A percentile compares a stretch with the other conserved stretches of the same genome.
Conservation (phyloP, 441 rosid genomes). For the Croton laevigatus region DNA sequence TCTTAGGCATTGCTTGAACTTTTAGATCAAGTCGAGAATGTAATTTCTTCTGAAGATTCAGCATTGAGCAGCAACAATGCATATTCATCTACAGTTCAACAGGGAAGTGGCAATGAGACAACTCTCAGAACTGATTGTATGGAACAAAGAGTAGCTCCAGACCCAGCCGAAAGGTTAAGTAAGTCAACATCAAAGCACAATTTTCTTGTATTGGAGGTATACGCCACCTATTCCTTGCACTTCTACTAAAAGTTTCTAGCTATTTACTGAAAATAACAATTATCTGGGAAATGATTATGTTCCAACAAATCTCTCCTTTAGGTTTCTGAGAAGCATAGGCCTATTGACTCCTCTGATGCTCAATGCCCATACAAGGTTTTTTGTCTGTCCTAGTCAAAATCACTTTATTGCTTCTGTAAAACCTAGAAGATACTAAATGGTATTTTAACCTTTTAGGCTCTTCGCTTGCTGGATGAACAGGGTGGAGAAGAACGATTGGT, state of each 20-base stretch:
- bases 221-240: constrained; percentile 1
- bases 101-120: constrained; percentile 30
- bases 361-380: constrained; percentile 66
- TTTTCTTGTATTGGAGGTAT: constrained; percentile 94
- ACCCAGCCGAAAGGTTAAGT: constrained; percentile 28
- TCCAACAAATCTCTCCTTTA: constrained; percentile 25
- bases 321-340: constrained; percentile 72
- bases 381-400: constrained; percentile 14
- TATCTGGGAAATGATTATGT: constrained; percentile 21
- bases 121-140: constrained; percentile 24
- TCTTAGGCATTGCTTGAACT: constrained; percentile 84
- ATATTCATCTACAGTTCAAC: constrained; percentile 38
- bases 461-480: constrained; percentile 85
- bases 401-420: constrained; percentile 18
- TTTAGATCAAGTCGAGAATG: constrained; percentile 96
- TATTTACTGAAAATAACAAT: background rate
- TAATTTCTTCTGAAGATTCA: constrained; percentile 68
- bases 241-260: background rate
- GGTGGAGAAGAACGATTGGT: constrained; percentile 81
- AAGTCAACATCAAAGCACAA: constrained; percentile 31
- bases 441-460: constrained; percentile 58
- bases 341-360: constrained; percentile 36
- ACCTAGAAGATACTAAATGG: constrained; percentile 25
- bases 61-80: constrained; percentile 33
- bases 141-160: constrained; percentile 27